Percentiles rank a stretch among this genome's conserved stretches.
Evolutionary conservation across 805 yeast genomes (phyloP).

Genomic region (Metschnikowia shivogae): DNA sequence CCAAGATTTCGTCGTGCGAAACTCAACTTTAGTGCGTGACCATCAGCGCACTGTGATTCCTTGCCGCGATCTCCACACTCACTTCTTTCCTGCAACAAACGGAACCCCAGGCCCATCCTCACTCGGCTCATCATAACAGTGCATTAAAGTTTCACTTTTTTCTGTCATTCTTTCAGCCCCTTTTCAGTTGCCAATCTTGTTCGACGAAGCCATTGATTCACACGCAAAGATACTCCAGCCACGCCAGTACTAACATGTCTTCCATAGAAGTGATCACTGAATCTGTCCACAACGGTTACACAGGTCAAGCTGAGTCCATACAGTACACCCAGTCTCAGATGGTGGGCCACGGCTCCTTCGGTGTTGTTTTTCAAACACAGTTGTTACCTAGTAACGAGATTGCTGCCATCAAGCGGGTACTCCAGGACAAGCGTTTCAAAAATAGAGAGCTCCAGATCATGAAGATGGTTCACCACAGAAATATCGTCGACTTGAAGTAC

Average conservation of each 20-base stretch:
- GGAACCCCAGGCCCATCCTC: neutral
- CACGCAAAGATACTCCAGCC: slow-evolving; percentile 1
- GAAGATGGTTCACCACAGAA: slow-evolving; percentile 82
- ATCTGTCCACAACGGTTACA: slow-evolving; percentile 67
- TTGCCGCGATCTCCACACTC: slow-evolving; percentile 15
- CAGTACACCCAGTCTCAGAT: slow-evolving; percentile 79
- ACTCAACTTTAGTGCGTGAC: slow-evolving; percentile 18
- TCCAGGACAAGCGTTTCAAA: slow-evolving; percentile 91
- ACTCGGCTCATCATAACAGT: neutral
- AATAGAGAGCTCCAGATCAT: slow-evolving; percentile 93
- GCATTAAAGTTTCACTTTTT: neutral
- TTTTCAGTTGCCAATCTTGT: neutral
- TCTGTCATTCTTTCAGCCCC: neutral
- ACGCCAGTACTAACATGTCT: slow-evolving; percentile 36
- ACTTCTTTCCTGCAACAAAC: neutral
- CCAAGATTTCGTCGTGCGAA: slow-evolving; percentile 11
- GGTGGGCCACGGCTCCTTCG: slow-evolving; percentile 99
- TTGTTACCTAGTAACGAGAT: slow-evolving; percentile 68
- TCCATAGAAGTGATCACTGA: slow-evolving; percentile 52
- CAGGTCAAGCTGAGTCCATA: slow-evolving; percentile 58
- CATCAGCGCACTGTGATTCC: slow-evolving; percentile 10
- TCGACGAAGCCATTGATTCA: slow-evolving; percentile 1
- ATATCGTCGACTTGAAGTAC: slow-evolving; percentile 82
- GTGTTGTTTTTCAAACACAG: slow-evolving; percentile 90
- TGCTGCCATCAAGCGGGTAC: slow-evolving; percentile 93